Percentiles rank a stretch among this genome's conserved stretches.
Conservation (phyloP, 2,329 filamentous ascomycete genomes). For the Tolypocladium tropicale region DNA sequence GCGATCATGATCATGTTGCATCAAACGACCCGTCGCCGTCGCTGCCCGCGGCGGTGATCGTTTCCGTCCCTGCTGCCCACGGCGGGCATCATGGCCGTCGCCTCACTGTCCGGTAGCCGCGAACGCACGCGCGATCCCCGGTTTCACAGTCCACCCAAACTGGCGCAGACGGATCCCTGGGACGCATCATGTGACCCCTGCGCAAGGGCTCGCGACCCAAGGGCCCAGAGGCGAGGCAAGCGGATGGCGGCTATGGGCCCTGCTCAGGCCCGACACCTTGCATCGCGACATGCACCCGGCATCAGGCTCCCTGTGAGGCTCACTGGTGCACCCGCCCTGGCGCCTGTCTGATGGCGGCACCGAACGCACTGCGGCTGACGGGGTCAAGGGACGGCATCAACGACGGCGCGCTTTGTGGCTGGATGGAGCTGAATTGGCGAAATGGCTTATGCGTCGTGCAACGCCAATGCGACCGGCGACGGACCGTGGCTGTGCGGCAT, state of each 20-base stretch:
- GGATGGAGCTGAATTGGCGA: not conserved
- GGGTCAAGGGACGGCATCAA: not conserved
- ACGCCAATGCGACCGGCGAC: not conserved
- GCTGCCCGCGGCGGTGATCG: not conserved
- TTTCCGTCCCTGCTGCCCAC: not conserved
- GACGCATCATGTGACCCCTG: not conserved
- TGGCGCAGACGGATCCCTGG: not conserved
- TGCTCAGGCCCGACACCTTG: not conserved
- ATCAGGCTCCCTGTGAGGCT: not conserved
- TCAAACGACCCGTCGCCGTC: not conserved
- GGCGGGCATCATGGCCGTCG: not conserved
- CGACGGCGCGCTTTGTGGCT: not conserved
- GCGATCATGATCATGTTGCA: not conserved
- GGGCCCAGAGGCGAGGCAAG: not conserved
- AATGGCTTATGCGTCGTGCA: not conserved
- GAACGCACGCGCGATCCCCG: not conserved
- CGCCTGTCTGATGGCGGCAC: not conserved
- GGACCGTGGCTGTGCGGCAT: not conserved
- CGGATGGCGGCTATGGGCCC: not conserved
- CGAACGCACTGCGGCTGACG: not conserved
- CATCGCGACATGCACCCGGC: not conserved
- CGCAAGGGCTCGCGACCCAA: too few relatives aligned
- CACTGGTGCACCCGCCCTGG: not conserved
- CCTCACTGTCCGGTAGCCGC: not conserved
- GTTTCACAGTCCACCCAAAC: not conserved